phyloP scores from a whole-genome alignment of 2,329 filamentous ascomycete genomes.

The Fusarium poae region DNA sequence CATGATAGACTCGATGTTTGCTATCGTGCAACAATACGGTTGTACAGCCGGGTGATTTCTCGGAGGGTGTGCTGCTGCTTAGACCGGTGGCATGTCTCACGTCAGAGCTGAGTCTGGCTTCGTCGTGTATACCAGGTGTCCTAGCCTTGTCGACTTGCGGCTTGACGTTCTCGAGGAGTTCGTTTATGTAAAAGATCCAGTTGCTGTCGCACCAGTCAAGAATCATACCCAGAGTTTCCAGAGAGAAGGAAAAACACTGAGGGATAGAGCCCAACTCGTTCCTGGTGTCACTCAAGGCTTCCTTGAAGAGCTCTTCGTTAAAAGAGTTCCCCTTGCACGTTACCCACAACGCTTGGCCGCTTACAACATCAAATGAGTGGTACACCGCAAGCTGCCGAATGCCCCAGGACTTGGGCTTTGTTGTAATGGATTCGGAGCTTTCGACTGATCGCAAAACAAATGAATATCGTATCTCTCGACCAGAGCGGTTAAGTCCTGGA shows the following conservation, averaged over 20 bases:
- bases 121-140: slow-evolving; percentile 8
- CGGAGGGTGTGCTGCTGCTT: neutral
- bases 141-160: slow-evolving; percentile 5
- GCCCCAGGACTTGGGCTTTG: neutral
- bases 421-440: neutral
- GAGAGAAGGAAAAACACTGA: neutral
- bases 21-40: neutral
- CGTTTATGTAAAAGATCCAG: slow-evolving; percentile 36
- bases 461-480: slow-evolving; percentile 30
- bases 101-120: neutral
- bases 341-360: slow-evolving; percentile 15
- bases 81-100: neutral
- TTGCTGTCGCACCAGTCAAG: slow-evolving; percentile 37
- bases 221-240: slow-evolving; percentile 22
- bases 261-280: neutral
- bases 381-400: slow-evolving; percentile 36
- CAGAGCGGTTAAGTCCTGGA: slow-evolving; percentile 14
- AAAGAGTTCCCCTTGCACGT: slow-evolving; percentile 29
- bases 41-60: neutral
- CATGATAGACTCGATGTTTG: neutral
- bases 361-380: slow-evolving; percentile 32
- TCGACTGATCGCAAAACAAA: slow-evolving; percentile 38
- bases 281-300: neutral
- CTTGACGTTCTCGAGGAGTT: slow-evolving; percentile 7
- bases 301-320: slow-evolving; percentile 7